Evolutionary conservation across 169 alveolate species (phyloP), one percentile per base, ranked within the genome.

Genomic region (Eimeria praecox): DNA sequence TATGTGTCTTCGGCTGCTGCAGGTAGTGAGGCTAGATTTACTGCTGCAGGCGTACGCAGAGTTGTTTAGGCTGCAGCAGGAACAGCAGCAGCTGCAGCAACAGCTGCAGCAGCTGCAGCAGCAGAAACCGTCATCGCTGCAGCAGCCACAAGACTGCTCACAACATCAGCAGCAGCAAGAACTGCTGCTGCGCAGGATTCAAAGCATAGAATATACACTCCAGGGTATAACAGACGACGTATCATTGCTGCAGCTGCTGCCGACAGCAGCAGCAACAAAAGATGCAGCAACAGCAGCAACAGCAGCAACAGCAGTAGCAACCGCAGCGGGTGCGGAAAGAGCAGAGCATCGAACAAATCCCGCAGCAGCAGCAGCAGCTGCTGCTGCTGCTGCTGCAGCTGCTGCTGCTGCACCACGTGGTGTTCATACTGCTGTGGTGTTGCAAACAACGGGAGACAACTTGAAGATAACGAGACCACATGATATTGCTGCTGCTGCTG

Each of bases 71-170:
- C 46, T 71, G 82, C 82, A 71, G 82, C 82, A 71, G 18, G 82
- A 71, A 44, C 82, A 71, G 82, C 82, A 71, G 44, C 82, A 71
- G 82, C 82, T 71, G 22, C 82, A 71, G 24, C 82, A 71, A n/a
- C 40, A 30, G 82, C 46, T 38, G 46, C 82, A 56, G 66, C 66
- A 56, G 66, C 66, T 56, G 66, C 82, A 56, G 82, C 46, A 71
- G 20, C 10, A 56, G 27, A 18, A 14, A 27, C 66, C 8, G 24
- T 27, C 66, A 16, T 56, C 20, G 27, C 10, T 16, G n/a, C 8
- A 56, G 66, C 66, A 56, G 66, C 66, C 8, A 27, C 66, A 56
- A 56, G n/a, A 56, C 66, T 20, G 27, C 66, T 2, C 18, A 8
- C 66, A 56, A 27, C 20, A 49, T 49, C 56, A 49, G 77, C 77